Evolutionary conservation across 768 basidiomycete genomes (phyloP), one percentile per base, ranked within the genome.

Genomic region (Porpolomopsis calyptriformis): DNA sequence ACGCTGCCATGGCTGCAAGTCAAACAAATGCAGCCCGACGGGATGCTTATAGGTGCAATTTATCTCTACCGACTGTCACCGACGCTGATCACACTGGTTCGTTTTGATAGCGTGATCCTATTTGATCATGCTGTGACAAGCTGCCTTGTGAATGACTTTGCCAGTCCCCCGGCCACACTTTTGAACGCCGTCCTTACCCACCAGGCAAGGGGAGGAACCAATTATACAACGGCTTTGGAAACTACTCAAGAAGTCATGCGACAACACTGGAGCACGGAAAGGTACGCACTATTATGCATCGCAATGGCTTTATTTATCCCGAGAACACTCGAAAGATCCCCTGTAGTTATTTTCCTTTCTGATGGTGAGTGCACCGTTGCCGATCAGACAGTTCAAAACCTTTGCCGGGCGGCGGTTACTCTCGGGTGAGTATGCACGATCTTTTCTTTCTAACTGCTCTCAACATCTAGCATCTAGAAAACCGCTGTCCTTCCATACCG

Each of bases 321-420:
- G 24, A 14, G 40, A 10, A 22, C 9, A 29, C 10, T 8, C 1
- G 18, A 16, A 46, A 74, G 76, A 38, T 58, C 65, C 2, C 76
- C 77, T 0, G 66, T 77, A 4, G 59, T 79, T 12, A 68, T 78
- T 41, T 79, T 78, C 53, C 61, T 77, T 16, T 78, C 76, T 4
- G 77, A 77, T 46, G 77, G 77, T 1, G 67, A 75, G 59, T 71
- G 71, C 38, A 3, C 9, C 2, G 59, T 72, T 16, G 38, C 33
- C 0, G 73, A 77, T 35, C 24, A 51, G 4, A 53, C 57, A 1
- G 56, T 75, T 36, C 64, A 66, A 19, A 63, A 67, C 45, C 46
- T 77, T 3, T 69, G 71, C 47, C 66, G 62, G 12, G 44, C 66
- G 1, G 66, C 77, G 0, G 49, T 72, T 16, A 58, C 62, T 18